A percentile compares a stretch with the other conserved stretches of the same genome.
phyloP scores from a whole-genome alignment of 805 yeast species.

The Ogataea methylovora region DNA sequence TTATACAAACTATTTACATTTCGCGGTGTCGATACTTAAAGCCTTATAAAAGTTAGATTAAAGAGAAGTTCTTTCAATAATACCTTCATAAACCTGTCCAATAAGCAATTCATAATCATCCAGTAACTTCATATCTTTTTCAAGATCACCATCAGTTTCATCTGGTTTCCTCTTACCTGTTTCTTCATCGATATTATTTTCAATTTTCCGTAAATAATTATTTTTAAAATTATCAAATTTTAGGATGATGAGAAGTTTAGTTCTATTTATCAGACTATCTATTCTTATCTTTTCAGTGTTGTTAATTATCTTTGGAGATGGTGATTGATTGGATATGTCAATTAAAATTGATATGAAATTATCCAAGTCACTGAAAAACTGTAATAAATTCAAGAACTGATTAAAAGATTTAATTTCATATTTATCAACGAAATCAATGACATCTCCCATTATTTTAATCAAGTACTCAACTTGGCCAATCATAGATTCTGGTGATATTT shows the following conservation, averaged over 20 bases:
- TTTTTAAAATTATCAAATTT: constrained; percentile 22
- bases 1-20: too few species aligned
- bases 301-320: constrained; percentile 9
- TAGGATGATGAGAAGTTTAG: constrained; percentile 18
- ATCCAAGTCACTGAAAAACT: constrained; percentile 20
- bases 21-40: too few species aligned
- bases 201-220: too few species aligned
- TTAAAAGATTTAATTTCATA: constrained; percentile 15
- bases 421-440: constrained; percentile 51
- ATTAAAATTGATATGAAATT: constrained; percentile 22
- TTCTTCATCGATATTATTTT: neutral
- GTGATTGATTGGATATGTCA: constrained; percentile 8
- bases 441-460: constrained; percentile 56
- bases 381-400: constrained; percentile 16
- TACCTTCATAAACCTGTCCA: constrained; percentile 30
- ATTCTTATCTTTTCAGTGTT: constrained; percentile 28
- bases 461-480: constrained; percentile 61
- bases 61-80: constrained; percentile 25
- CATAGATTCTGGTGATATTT: constrained; percentile 10
- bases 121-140: neutral
- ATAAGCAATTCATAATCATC: constrained; percentile 17
- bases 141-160: constrained; percentile 2
- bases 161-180: constrained; percentile 1
- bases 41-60: too few species aligned
- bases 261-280: constrained; percentile 23